phyloP scores from a whole-genome alignment of 192 early-diverging fungal species.

The Irineochytrium annulatum region DNA sequence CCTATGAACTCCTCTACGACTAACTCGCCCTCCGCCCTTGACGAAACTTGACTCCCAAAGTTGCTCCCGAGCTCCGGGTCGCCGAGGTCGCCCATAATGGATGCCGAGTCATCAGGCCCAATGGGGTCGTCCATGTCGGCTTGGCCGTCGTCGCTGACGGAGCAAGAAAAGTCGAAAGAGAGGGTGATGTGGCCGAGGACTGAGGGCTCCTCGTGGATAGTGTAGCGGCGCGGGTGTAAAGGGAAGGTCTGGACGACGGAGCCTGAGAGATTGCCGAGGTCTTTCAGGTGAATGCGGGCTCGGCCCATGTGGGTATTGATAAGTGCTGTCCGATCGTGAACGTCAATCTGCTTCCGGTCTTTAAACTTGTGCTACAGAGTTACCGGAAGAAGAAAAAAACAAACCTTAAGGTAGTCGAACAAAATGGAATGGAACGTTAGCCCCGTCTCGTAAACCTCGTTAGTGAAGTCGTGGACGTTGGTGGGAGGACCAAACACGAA shows the following conservation, averaged over 20 bases:
- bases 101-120: not conserved
- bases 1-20: not conserved
- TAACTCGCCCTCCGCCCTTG: not conserved
- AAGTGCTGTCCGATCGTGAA: not conserved
- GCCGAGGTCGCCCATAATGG: constrained; percentile 3
- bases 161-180: constrained; percentile 6
- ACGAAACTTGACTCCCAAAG: constrained; percentile 1
- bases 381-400: not conserved
- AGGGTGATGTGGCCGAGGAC: constrained; percentile 10
- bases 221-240: not conserved
- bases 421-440: not conserved
- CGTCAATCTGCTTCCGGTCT: not conserved
- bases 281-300: constrained; percentile 18
- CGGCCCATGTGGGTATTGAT: constrained; percentile 26
- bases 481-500: too few species aligned
- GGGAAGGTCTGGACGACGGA: constrained; percentile 18
- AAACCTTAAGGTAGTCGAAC: not conserved
- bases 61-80: constrained; percentile 3
- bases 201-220: not conserved
- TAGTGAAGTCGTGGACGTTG: too few species aligned
- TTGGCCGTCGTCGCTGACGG: not conserved
- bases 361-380: not conserved
- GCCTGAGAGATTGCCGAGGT: constrained; percentile 20
- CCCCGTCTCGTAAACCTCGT: not conserved
- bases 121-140: not conserved